phyloP scores from a whole-genome alignment of 2,329 filamentous ascomycete species.

The Phoma herbarum region DNA sequence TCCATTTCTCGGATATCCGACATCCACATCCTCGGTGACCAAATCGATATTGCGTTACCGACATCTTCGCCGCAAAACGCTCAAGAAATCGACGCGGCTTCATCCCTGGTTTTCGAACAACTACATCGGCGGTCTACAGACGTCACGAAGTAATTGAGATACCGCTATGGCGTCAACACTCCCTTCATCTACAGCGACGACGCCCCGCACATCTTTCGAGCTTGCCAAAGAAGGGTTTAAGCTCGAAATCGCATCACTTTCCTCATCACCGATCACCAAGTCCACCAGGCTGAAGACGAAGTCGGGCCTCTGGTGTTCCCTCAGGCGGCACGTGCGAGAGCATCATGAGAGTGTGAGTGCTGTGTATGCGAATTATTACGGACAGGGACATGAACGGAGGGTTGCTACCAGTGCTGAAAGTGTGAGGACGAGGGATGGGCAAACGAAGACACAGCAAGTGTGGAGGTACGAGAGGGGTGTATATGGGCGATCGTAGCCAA shows the following conservation, averaged over 20 bases:
- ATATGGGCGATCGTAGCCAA: constrained; percentile 3
- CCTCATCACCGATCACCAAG: constrained; percentile 1
- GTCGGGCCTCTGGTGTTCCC: constrained; percentile 24
- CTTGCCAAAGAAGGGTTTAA: constrained; percentile 21
- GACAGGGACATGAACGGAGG: constrained; percentile 15
- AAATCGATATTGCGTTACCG: too few species aligned
- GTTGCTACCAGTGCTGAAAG: background rate
- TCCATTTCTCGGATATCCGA: too few species aligned
- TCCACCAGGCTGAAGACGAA: background rate
- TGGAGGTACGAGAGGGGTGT: constrained; percentile 32
- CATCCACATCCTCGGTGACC: too few species aligned
- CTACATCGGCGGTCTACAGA: too few species aligned
- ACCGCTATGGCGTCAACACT: constrained; percentile 18
- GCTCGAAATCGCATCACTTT: background rate
- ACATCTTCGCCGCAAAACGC: too few species aligned
- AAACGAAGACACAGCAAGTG: constrained; percentile 8
- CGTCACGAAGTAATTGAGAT: too few species aligned
- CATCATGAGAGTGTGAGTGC: constrained; percentile 37
- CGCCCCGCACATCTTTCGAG: constrained; percentile 31
- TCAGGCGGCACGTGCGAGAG: constrained; percentile 32
- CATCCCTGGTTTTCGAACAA: too few species aligned
- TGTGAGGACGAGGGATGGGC: background rate
- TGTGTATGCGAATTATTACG: constrained; percentile 34
- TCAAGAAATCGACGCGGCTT: too few species aligned
- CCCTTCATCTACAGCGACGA: constrained; percentile 26